A percentile compares a stretch with the other conserved stretches of the same genome.
Evolutionary conservation across 2,329 filamentous ascomycete species (phyloP).

Genomic region (Nemania serpens): DNA sequence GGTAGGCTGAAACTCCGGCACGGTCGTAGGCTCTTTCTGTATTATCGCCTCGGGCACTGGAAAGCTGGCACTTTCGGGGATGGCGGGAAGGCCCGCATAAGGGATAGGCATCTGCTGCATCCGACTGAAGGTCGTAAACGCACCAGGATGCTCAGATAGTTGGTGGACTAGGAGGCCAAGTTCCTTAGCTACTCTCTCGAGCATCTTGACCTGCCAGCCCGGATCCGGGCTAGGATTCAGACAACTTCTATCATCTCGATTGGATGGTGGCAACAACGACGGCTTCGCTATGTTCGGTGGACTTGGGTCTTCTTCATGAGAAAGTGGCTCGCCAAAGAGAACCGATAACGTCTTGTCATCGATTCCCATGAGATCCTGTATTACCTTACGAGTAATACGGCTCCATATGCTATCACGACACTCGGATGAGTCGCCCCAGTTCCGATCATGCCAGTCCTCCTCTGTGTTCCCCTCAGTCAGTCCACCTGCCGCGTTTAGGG

Average conservation of each 20-base stretch:
- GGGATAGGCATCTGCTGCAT: constrained; percentile 68
- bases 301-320: constrained; percentile 54
- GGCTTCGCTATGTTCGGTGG: constrained; percentile 54
- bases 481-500: constrained; percentile 38
- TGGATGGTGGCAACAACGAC: constrained; percentile 40
- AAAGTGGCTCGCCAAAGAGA: constrained; percentile 81
- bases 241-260: constrained; percentile 34
- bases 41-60: constrained; percentile 35
- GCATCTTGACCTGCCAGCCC: constrained; percentile 75
- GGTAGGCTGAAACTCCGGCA: constrained; percentile 56
- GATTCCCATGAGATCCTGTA: constrained; percentile 87
- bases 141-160: constrained; percentile 83
- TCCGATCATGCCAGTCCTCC: constrained; percentile 59
- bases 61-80: constrained; percentile 56
- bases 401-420: constrained; percentile 75
- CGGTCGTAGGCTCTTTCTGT: constrained; percentile 58
- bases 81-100: constrained; percentile 77
- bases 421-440: constrained; percentile 45
- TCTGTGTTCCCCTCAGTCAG: constrained; percentile 46
- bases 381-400: constrained; percentile 81
- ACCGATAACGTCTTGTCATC: constrained; percentile 84
- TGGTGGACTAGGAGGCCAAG: constrained; percentile 83
- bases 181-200: constrained; percentile 85
- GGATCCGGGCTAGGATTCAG: constrained; percentile 46
- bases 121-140: constrained; percentile 80